Evolutionary conservation across 2,329 filamentous ascomycete genomes (phyloP), one percentile per base, ranked within the genome.

Genomic region (Penicillium sp.): DNA sequence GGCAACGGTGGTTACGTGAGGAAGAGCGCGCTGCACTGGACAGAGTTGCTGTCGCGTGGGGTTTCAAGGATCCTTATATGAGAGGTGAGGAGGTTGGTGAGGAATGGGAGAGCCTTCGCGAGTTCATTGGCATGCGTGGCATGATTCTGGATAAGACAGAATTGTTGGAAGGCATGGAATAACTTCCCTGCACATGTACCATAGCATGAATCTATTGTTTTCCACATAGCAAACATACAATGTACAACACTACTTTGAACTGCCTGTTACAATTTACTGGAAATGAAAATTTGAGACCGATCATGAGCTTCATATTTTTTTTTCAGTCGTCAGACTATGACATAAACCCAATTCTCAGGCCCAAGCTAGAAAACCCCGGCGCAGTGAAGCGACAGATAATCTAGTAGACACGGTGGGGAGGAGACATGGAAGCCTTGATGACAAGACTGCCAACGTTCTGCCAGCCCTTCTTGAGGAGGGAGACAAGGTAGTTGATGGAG

Each of bases 401-500:
- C 78, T 97, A 99, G 87, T 97, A 99, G 70, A 99, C 82, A 76
- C 94, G 91, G 86, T 91, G 94, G 70, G 94, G 94, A 69, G 94
- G 94, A 80, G 91, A 96, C 94, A 99, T 99, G 84, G 90, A 90
- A 82, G 94, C 94, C 90, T 99, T 99, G 86, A 99, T 94, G 78
- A 92, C 96, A 83, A 99, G 86, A 85, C 89, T 94, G 78, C 94
- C 94, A 74, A 99, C 94, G 87, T 99, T 99, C 86, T 99, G 94
- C 94, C 94, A 99, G 78, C 94, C 94, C 90, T 99, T 99, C 91
- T 99, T 99, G 78, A 99, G 84, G 70, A 99, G 85, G 65, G 91
- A 97, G 78, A 99, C 93, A 67, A 99, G 88, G 87, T 99, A 99
- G 90, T 99, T 99, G 88, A 99, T 97, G 81, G 93, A 86, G 83